Evolutionary conservation across 1,284 basidiomycete species (phyloP).

Genomic region (Trichosporon coremiiforme): DNA sequence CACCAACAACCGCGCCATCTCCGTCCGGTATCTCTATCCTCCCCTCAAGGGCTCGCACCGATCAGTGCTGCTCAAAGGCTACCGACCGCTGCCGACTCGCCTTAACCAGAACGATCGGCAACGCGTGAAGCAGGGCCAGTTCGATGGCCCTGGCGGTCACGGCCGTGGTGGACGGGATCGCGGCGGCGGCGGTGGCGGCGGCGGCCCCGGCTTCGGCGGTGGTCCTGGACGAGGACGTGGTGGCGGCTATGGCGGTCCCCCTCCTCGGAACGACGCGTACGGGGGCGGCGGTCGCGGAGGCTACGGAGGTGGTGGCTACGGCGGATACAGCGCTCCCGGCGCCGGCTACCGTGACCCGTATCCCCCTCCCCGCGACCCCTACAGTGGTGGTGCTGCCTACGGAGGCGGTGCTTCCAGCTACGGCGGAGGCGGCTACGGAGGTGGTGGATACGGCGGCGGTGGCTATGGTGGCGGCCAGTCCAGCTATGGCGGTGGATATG

Average conservation of each 20-base stretch:
- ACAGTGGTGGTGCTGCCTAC: constrained; percentile 11
- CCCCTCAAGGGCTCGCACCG: constrained; percentile 81
- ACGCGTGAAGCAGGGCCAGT: constrained; percentile 54
- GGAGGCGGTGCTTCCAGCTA: constrained; percentile 16
- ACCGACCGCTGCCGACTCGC: constrained; percentile 64
- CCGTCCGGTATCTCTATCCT: constrained; percentile 87
- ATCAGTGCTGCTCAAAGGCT: constrained; percentile 78
- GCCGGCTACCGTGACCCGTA: constrained; percentile 12
- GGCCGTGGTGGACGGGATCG: constrained; percentile 37
- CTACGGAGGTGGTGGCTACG: constrained; percentile 25
- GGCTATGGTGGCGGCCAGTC: constrained; percentile 25
- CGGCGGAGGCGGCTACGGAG: constrained; percentile 13
- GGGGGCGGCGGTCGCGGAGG: constrained; percentile 24
- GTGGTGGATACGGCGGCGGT: constrained; percentile 31
- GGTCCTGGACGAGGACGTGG: constrained; percentile 59
- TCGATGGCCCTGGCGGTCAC: constrained; percentile 45
- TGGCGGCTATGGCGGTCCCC: constrained; percentile 38
- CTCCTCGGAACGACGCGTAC: constrained; percentile 18
- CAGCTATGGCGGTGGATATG: constrained; percentile 21
- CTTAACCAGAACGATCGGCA: constrained; percentile 77
- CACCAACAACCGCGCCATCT: constrained; percentile 80
- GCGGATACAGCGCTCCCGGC: background rate
- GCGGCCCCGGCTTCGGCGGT: constrained; percentile 23
- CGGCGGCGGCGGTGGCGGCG: constrained; percentile 34
- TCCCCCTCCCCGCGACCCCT: constrained; percentile 3